Evolutionary conservation across 106 monocot genomes (phyloP).

Genomic region (Iris macrosiphon): DNA sequence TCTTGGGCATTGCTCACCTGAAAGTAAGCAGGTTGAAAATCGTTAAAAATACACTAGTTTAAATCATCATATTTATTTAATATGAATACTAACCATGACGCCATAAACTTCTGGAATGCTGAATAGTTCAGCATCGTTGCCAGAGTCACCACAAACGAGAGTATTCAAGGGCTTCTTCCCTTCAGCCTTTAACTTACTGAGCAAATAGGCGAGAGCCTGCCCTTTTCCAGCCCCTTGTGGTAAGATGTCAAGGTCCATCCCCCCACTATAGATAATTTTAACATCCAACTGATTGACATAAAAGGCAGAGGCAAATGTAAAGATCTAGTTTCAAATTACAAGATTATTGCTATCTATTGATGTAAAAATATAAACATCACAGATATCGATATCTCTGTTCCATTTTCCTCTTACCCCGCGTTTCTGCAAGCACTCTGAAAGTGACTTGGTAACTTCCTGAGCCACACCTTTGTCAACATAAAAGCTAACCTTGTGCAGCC

Average conservation of each 20-base stretch:
- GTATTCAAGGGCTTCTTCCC: conserved; percentile 60
- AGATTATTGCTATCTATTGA: too few species aligned
- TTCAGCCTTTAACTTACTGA: conserved; percentile 48
- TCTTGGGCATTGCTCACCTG: conserved; percentile 98
- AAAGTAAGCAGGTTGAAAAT: not conserved
- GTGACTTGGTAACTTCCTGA: conserved; percentile 41
- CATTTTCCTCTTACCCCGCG: conserved; percentile 59
- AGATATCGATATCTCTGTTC: too few species aligned
- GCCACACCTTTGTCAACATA: conserved; percentile 62
- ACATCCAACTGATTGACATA: conserved; percentile 64
- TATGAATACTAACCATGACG: conserved; percentile 69
- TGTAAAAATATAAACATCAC: too few species aligned
- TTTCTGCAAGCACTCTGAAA: conserved; percentile 29
- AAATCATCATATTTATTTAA: too few species aligned
- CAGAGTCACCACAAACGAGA: conserved; percentile 95
- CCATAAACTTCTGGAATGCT: conserved; percentile 86
- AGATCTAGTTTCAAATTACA: not conserved
- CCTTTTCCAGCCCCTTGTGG: conserved; percentile 92
- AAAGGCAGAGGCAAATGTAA: not conserved
- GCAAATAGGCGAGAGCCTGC: conserved; percentile 81
- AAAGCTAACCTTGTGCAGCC: conserved; percentile 92
- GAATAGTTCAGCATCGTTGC: conserved; percentile 95
- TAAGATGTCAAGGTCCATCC: conserved; percentile 73
- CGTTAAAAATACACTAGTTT: not conserved
- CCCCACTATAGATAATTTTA: conserved; percentile 87